Evolutionary conservation across 306 rosid species (phyloP).

Genomic region (Quercus wislizeni): DNA sequence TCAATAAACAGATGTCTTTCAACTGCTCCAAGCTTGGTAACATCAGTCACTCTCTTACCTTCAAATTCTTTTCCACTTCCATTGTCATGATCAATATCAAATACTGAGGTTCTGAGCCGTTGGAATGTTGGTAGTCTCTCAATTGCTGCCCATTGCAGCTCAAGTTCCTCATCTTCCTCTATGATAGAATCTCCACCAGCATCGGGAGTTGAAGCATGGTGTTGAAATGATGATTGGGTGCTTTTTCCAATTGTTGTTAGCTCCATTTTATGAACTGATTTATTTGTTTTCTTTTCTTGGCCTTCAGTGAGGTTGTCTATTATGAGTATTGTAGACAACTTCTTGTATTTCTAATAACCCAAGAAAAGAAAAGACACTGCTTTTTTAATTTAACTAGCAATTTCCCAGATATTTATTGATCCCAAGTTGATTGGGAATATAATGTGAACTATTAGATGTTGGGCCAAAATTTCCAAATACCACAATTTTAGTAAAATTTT

Average conservation of each 20-base stretch:
- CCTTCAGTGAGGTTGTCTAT: not conserved
- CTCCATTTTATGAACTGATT: conserved; percentile 35
- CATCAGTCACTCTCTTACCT: conserved; percentile 49
- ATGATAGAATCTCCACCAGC: conserved; percentile 48
- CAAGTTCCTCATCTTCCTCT: conserved; percentile 51
- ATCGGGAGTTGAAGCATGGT: conserved; percentile 34
- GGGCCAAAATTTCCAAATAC: too few species aligned
- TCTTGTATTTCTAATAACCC: not conserved
- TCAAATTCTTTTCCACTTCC: conserved; percentile 22
- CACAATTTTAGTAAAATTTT: too few species aligned
- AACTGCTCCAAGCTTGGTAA: conserved; percentile 56
- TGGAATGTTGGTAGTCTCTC: conserved; percentile 51
- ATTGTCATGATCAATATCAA: conserved; percentile 35
- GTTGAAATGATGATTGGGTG: conserved; percentile 5
- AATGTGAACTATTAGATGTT: not conserved
- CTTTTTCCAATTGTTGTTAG: conserved; percentile 48
- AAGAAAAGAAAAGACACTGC: too few species aligned
- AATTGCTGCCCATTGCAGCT: conserved; percentile 53
- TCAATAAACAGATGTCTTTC: conserved; percentile 51
- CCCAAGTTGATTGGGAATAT: not conserved
- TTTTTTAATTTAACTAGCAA: too few species aligned
- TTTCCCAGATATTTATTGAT: too few species aligned
- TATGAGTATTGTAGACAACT: not conserved
- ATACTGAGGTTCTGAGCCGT: conserved; percentile 44
- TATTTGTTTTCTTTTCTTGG: conserved; percentile 8